Conservation (phyloP, 176 grass and related monocot genomes). For the Carex pumila region DNA sequence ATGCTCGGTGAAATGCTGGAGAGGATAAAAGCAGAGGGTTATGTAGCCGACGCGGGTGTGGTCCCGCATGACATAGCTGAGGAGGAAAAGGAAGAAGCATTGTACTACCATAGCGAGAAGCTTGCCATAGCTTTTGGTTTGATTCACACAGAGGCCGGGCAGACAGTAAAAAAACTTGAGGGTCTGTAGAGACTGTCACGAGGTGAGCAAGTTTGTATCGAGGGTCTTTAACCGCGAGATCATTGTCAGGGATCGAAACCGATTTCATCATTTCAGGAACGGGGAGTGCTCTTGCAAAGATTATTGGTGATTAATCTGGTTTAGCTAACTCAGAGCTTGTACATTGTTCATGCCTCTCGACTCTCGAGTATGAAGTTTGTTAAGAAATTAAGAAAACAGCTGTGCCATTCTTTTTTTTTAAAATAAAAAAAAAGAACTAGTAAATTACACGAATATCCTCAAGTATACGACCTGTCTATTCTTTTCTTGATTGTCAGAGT, state of each 20-base stretch:
- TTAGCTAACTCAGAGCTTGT: neutral
- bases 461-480: no score
- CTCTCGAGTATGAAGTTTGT: no score
- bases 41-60: conserved; percentile 27
- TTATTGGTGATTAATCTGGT: conserved; percentile 45
- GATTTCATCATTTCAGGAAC: conserved; percentile 72
- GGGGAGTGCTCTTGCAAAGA: conserved; percentile 74
- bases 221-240: conserved; percentile 52
- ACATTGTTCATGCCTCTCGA: neutral
- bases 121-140: conserved; percentile 74
- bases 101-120: conserved; percentile 84
- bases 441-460: no score
- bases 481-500: no score
- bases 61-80: conserved; percentile 41
- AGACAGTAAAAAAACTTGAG: conserved; percentile 56
- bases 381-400: no score
- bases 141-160: conserved; percentile 30
- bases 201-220: conserved; percentile 50
- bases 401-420: no score
- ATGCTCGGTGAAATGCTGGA: conserved; percentile 54
- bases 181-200: conserved; percentile 66
- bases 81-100: conserved; percentile 39
- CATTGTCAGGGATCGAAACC: conserved; percentile 63
- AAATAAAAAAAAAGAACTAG: no score
- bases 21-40: conserved; percentile 51